phyloP scores from a whole-genome alignment of 202 grass and related monocot genomes.

The Carex arenaria region DNA sequence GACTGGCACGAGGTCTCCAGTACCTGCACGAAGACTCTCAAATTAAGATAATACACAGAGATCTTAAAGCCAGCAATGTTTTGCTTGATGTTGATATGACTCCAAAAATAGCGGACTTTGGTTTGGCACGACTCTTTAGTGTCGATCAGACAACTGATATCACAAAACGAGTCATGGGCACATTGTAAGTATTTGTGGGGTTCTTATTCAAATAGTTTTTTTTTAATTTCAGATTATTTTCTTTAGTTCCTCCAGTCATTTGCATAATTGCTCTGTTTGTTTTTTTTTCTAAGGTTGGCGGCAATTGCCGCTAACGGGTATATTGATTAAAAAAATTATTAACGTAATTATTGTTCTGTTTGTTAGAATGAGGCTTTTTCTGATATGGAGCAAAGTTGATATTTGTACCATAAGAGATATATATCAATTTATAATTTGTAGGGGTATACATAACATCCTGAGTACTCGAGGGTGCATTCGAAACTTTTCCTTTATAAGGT shows the following conservation, averaged over 20 bases:
- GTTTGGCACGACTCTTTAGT: constrained; percentile 55
- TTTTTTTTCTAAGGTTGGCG: neutral
- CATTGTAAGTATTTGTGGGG: constrained; percentile 52
- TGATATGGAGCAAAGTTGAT: neutral
- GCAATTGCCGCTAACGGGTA: too few relatives aligned
- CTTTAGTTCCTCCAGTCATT: neutral
- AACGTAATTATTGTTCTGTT: neutral
- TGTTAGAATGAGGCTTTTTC: neutral
- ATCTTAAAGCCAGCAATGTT: constrained; percentile 71
- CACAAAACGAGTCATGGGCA: constrained; percentile 55
- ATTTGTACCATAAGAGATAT: neutral
- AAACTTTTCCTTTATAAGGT: neutral
- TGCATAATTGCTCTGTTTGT: neutral
- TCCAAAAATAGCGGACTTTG: constrained; percentile 80
- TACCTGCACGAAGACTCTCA: constrained; percentile 86
- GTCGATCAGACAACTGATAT: constrained; percentile 47
- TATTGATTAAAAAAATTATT: too few relatives aligned
- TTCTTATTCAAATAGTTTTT: neutral
- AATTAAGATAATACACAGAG: constrained; percentile 63
- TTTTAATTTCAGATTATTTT: neutral
- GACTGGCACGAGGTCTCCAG: constrained; percentile 55
- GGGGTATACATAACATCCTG: neutral
- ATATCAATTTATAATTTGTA: neutral
- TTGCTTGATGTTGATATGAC: constrained; percentile 50
- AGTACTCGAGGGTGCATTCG: neutral